These are phyloP conservation scores for Calendula officinalis DNA, from an alignment of 129 eudicot species.

Conservation along the genomic window DNA sequence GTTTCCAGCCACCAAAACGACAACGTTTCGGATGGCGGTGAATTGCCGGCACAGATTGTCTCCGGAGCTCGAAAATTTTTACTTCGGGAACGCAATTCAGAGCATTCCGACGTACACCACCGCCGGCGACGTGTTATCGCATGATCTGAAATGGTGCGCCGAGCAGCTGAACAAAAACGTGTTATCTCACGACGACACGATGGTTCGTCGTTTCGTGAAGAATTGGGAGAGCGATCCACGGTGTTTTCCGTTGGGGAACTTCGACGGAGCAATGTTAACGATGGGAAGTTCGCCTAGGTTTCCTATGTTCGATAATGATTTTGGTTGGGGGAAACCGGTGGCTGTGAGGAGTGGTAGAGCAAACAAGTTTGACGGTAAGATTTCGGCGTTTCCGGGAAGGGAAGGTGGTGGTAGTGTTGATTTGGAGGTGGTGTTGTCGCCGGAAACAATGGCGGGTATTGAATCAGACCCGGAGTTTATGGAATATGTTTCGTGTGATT, in stretches of 20 bases:
- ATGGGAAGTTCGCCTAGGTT: conserved; percentile 93
- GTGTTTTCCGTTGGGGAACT: conserved; percentile 78
- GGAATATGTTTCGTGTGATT: conserved; percentile 46
- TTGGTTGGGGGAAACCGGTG: conserved; percentile 85
- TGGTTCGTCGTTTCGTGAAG: conserved; percentile 49
- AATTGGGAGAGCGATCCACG: conserved; percentile 76
- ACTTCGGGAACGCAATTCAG: conserved; percentile 85
- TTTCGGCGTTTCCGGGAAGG: conserved; percentile 78
- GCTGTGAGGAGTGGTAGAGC: conserved; percentile 77
- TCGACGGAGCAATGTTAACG: conserved; percentile 77
- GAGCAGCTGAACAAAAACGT: conserved; percentile 62
- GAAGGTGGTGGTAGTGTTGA: conserved; percentile 77
- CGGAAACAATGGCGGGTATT: conserved; percentile 71
- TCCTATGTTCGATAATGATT: conserved; percentile 87
- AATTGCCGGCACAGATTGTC: conserved; percentile 72
- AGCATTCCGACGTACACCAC: conserved; percentile 65
- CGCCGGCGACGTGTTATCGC: conserved; percentile 55
- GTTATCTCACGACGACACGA: conserved; percentile 45
- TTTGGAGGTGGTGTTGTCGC: conserved; percentile 73
- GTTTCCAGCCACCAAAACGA: conserved; percentile 43
- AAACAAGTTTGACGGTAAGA: conserved; percentile 80
- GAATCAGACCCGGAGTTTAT: conserved; percentile 71
- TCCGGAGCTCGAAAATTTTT: conserved; percentile 54
- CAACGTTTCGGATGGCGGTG: conserved; percentile 85
- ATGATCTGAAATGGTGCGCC: conserved; percentile 70